Evolutionary conservation across 2,329 filamentous ascomycete species (phyloP), one percentile per base, ranked within the genome.

Genomic region (Fonsecaea monophora): DNA sequence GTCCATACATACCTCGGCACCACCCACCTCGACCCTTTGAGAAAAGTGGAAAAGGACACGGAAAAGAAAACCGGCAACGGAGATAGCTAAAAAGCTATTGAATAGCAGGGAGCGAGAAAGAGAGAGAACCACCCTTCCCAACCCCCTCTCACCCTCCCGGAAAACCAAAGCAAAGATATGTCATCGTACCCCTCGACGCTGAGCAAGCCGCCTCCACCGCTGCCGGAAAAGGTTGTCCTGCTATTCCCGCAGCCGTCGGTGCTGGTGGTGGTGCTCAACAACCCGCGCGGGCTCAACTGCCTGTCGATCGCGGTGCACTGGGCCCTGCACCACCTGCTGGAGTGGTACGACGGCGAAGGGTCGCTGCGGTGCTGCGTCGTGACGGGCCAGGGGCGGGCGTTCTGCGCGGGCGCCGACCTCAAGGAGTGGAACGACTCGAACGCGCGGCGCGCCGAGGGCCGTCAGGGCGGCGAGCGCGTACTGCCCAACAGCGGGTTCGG

Each of bases 261-360:
- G 75, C 74, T 84, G 69, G 77, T 85, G 64, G 76, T 85, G 66
- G 79, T 82, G 53, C 76, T 83, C 62, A 78, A 79, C 69, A 78
- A 81, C 18, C 79, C 80, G 8, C 73, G 75, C 34, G 73, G 76
- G 6, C 77, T 82, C 53, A 83, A 83, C 73, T 80, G 79, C 73
- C 80, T 83, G 68, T 78, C 78, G 62, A 70, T 72, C 8, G 67
- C 74, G 2, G 78, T 78, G 55, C 75, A 82, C 70, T 72, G 72
- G 53, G 79, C 81, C 34, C 76, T 82, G 4, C 75, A 81, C 60
- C 71, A 68, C 0, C 70, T 82, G 12, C 80, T 78, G 74, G 71
- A 77, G 60, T 83, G 81, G 81, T 76, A 81, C 68, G 81, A 83
- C 65, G 72, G 74, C 2, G 80, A 83, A 65, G 79, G 80, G 0